Evolutionary conservation across 2,329 filamentous ascomycete species (phyloP).

Genomic region (Colletotrichum magnum): DNA sequence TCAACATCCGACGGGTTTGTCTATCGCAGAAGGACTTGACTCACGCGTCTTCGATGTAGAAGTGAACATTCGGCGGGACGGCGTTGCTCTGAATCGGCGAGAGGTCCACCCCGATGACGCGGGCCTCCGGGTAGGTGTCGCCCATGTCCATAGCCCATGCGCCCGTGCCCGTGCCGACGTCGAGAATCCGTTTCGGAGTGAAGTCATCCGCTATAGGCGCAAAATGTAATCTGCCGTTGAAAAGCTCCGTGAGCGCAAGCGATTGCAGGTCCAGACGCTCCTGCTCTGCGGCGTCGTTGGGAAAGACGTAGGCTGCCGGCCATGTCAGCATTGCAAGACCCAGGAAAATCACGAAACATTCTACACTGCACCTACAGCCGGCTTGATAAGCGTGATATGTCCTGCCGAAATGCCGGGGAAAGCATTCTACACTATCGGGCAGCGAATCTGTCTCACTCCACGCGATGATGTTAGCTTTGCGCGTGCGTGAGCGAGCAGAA

Average conservation of each 20-base stretch:
- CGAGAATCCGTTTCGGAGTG: constrained; percentile 55
- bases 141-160: constrained; percentile 79
- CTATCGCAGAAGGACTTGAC: constrained; percentile 38
- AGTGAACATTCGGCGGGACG: constrained; percentile 81
- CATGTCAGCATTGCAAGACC: background rate
- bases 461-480: background rate
- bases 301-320: constrained; percentile 59
- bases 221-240: constrained; percentile 58
- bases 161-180: constrained; percentile 62
- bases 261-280: constrained; percentile 59
- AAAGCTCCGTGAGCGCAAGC: constrained; percentile 53
- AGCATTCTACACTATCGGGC: constrained; percentile 58
- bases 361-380: constrained; percentile 55
- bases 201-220: constrained; percentile 55
- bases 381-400: constrained; percentile 64
- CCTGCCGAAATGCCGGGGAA: constrained; percentile 59
- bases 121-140: constrained; percentile 70
- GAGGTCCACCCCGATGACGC: constrained; percentile 75
- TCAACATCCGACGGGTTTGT: background rate
- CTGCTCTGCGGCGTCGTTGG: constrained; percentile 59
- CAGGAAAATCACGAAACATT: too few relatives aligned
- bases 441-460: constrained; percentile 52
- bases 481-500: background rate
- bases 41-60: constrained; percentile 77
- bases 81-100: constrained; percentile 76